These are phyloP conservation scores for Penicillium bialowiezense DNA, from an alignment of 495 filamentous ascomycete genomes.

Conservation along the genomic window DNA sequence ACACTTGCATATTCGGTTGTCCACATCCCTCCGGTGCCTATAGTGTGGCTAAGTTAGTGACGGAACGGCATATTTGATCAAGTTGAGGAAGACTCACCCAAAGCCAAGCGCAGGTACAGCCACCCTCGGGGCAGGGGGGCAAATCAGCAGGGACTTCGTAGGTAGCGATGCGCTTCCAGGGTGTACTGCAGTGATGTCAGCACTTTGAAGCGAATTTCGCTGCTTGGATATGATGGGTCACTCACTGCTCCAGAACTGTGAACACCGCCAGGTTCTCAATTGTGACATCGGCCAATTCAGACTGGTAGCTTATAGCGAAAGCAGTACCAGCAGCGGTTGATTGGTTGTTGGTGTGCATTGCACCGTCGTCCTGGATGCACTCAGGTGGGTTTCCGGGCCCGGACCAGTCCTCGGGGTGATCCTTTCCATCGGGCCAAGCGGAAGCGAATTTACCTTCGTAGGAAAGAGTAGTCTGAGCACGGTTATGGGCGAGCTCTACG, in stretches of 20 bases:
- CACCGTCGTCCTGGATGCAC: conserved; percentile 38
- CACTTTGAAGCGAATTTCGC: conserved; percentile 6
- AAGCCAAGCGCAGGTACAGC: conserved; percentile 56
- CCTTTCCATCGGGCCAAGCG: conserved; percentile 46
- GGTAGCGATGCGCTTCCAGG: conserved; percentile 46
- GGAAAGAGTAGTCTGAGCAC: conserved; percentile 46
- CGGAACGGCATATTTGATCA: not conserved
- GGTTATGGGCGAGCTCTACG: conserved; percentile 54
- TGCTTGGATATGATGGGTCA: not conserved
- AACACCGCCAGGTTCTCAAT: conserved; percentile 55
- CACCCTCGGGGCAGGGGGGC: conserved; percentile 45
- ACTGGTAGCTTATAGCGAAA: conserved; percentile 53
- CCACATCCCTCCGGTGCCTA: conserved; percentile 49
- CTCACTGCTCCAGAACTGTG: conserved; percentile 40
- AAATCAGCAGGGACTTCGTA: conserved; percentile 47
- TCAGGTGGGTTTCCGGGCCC: conserved; percentile 31
- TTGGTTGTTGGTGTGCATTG: conserved; percentile 45
- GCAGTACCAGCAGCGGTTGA: conserved; percentile 47
- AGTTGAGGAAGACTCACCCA: conserved; percentile 31
- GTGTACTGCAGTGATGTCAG: conserved; percentile 31
- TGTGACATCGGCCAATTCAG: conserved; percentile 42
- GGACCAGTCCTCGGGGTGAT: conserved; percentile 45
- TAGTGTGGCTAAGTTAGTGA: not conserved
- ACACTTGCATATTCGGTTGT: conserved; percentile 35
- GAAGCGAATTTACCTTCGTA: conserved; percentile 36